phyloP scores from a whole-genome alignment of 768 basidiomycete genomes.

The Mycena pura region DNA sequence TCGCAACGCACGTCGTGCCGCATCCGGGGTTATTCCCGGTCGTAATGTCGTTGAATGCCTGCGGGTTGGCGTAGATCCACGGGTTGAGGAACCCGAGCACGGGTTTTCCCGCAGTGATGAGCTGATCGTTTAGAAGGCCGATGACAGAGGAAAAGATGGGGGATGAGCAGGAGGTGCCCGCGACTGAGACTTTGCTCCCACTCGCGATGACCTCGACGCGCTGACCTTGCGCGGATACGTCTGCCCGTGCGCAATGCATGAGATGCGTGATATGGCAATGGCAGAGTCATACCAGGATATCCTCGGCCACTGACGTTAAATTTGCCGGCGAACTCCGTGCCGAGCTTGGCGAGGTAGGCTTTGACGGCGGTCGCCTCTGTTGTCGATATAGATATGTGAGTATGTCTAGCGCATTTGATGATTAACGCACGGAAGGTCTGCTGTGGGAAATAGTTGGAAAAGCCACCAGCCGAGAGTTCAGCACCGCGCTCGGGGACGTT shows the following conservation, averaged over 20 bases:
- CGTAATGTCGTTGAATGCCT: slow-evolving; percentile 50
- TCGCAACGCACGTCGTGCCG: slow-evolving; percentile 46
- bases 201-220: slow-evolving; percentile 27
- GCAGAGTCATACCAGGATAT: slow-evolving; percentile 43
- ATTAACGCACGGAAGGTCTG: slow-evolving; percentile 28
- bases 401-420: not conserved
- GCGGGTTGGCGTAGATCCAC: slow-evolving; percentile 47
- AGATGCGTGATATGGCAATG: too few relatives aligned
- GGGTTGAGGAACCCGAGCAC: slow-evolving; percentile 31
- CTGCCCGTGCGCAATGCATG: not conserved
- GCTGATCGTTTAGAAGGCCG: slow-evolving; percentile 52
- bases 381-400: not conserved
- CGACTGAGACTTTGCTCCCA: slow-evolving; percentile 33
- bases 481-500: slow-evolving; percentile 48
- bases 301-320: slow-evolving; percentile 24
- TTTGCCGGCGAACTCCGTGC: slow-evolving; percentile 19
- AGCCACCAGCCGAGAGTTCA: slow-evolving; percentile 56
- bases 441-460: slow-evolving; percentile 50
- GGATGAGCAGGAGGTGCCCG: slow-evolving; percentile 56
- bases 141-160: slow-evolving; percentile 56
- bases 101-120: slow-evolving; percentile 39
- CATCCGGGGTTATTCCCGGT: slow-evolving; percentile 52
- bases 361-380: slow-evolving; percentile 15
- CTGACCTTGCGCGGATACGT: slow-evolving; percentile 52
- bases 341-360: slow-evolving; percentile 26